A percentile compares a stretch with the other conserved stretches of the same genome.
These are phyloP conservation scores for Aegilops umbellulata DNA, from an alignment of 176 grass and related monocot genomes.

Conservation along the genomic window DNA sequence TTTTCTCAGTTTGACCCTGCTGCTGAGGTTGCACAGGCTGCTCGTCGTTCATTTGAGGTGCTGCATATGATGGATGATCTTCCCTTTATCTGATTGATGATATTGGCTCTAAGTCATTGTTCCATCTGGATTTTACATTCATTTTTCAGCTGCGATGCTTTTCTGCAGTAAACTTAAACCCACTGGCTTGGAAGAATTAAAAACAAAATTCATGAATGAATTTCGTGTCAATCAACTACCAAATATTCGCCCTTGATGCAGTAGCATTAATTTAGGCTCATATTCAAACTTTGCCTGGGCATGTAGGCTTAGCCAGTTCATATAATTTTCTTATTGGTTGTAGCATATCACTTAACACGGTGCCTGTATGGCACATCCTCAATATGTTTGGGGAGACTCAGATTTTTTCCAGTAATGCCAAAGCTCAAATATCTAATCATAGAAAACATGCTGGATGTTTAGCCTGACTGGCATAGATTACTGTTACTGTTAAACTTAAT, in stretches of 20 bases:
- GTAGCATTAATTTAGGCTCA: not conserved
- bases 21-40: slow-evolving; percentile 89
- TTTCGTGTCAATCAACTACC: not conserved
- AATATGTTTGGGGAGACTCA: not conserved
- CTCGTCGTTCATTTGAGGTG: slow-evolving; percentile 86
- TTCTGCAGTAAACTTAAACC: not conserved
- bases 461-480: not conserved
- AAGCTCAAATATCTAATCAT: not conserved
- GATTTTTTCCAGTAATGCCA: not conserved
- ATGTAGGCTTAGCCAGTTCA: not conserved
- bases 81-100: slow-evolving; percentile 13
- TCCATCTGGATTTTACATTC: slow-evolving; percentile 4
- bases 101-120: slow-evolving; percentile 9
- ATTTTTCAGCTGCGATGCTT: slow-evolving; percentile 18
- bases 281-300: not conserved
- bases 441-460: not conserved
- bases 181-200: not conserved
- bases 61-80: slow-evolving; percentile 21
- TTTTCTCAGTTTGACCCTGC: slow-evolving; percentile 97
- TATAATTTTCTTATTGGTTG: slow-evolving; percentile 1
- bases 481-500: not conserved
- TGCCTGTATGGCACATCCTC: not conserved
- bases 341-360: not conserved
- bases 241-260: not conserved
- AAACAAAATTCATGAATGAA: not conserved